Conservation (phyloP, 352 stramenopile genomes). For the Pythium plurisporium region DNA sequence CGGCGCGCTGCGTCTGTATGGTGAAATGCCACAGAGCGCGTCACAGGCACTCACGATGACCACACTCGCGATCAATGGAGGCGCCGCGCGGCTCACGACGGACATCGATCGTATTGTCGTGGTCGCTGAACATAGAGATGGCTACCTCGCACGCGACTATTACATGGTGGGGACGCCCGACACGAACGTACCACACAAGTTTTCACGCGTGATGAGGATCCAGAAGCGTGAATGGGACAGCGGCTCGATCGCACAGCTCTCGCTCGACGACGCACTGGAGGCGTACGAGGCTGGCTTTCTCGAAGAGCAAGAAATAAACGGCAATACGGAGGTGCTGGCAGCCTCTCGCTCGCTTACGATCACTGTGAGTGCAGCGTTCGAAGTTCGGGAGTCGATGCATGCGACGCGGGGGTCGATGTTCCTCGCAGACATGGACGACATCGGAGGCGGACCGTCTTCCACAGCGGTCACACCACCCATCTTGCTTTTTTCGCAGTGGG, state of each 20-base stretch:
- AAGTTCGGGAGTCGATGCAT: constrained; percentile 13
- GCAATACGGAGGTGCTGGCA: not conserved
- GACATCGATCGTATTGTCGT: constrained; percentile 7
- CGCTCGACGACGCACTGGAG: constrained; percentile 25
- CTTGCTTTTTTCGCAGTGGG: constrained; percentile 18
- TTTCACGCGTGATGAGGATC: constrained; percentile 9
- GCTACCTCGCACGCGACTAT: constrained; percentile 18
- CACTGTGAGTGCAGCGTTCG: constrained; percentile 14
- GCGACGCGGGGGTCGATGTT: constrained; percentile 2
- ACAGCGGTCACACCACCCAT: not conserved
- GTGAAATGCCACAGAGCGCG: constrained; percentile 5
- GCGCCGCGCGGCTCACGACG: not conserved
- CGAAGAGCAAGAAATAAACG: constrained; percentile 22
- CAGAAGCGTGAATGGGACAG: constrained; percentile 16
- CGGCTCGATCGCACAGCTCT: constrained; percentile 12
- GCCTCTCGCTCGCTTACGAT: constrained; percentile 7
- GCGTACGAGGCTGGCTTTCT: constrained; percentile 11
- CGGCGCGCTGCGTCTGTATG: constrained; percentile 13
- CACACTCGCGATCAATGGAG: constrained; percentile 10
- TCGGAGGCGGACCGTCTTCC: not conserved
- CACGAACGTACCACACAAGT: not conserved
- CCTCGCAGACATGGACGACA: constrained; percentile 6
- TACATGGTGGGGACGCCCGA: not conserved
- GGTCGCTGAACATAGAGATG: constrained; percentile 16
- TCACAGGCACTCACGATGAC: constrained; percentile 13